These are phyloP conservation scores for Crataegus laevigata DNA, from an alignment of 306 rosid genomes.

Conservation along the genomic window DNA sequence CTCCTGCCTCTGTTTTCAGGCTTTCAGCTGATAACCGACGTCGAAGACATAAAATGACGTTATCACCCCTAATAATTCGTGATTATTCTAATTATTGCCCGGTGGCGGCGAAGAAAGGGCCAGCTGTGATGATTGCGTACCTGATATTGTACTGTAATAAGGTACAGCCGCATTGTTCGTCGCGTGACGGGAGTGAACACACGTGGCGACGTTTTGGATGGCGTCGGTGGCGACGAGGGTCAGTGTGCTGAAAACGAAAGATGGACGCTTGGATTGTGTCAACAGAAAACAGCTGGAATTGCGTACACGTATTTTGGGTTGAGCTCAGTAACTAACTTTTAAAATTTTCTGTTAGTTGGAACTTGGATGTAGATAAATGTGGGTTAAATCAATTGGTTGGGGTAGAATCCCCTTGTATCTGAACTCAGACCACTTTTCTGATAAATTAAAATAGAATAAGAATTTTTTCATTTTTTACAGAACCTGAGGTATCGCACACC, in stretches of 20 bases:
- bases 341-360: not conserved
- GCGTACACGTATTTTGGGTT: not conserved
- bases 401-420: accelerated
- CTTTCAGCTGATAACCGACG: not conserved
- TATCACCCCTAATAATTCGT: not conserved
- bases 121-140: not conserved
- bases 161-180: not conserved
- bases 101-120: not conserved
- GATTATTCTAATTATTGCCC: not conserved
- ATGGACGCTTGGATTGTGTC: not conserved
- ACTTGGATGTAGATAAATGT: not conserved
- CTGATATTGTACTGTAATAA: not conserved
- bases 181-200: not conserved
- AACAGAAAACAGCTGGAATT: not conserved
- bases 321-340: not conserved
- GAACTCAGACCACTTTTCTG: not conserved
- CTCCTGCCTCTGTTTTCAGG: not conserved
- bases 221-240: not conserved
- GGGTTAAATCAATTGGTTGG: not conserved
- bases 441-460: too few relatives aligned
- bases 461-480: too few relatives aligned
- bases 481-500: too few relatives aligned
- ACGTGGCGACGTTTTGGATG: not conserved
- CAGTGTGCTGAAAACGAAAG: not conserved
- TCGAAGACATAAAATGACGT: not conserved